Base-by-base conservation (phyloP, 2,329 filamentous ascomycete species). In the Claviceps digitariae region DNA sequence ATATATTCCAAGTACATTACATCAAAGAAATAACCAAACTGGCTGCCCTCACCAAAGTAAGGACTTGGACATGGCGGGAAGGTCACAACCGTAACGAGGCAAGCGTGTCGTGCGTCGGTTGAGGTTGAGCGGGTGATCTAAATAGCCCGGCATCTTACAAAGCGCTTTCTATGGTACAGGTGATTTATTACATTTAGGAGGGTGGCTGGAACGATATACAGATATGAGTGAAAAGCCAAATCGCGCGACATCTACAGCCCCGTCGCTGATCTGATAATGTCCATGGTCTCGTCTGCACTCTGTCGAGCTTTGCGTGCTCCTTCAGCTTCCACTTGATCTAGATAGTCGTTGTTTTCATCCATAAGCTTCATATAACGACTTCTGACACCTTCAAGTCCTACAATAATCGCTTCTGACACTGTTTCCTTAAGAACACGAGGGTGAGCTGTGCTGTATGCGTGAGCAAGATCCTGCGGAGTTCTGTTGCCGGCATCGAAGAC, bases 231-330 rank as follows among this genome's bases (percentile, higher is more conserved):
- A 15, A 52, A 31, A 25, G n/a, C 44, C 13, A 21, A 25, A 12
- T 45, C 34, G 23, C 25, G 43, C n/a, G n/a, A 27, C 20, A 36
- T 20, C 57, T 56, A 73, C 23, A 80, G 58, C 2, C 80, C 81
- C 20, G 81, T 70, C 4, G 75, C 77, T 40, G 69, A 63, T 55
- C 71, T 71, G 7, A 83, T 75, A 40, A 72, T 58, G 36, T 65
- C 63, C 78, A 84, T 83, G 29, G 77, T 82, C 55, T 71, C 68
- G 54, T 72, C 69, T 0, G 87, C 86, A 59, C 74, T 87, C 50
- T 69, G 63, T 25, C 72, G 71, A n/a, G 87, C 87, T 63, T 75
- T 81, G 41, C 66, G 64, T 0, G 78, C 79, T 0, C 87, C 86
- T 41, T 77, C 64, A 4, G 67, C 71, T 46, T 79, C 79, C 12